Evolutionary conservation across 108 stramenopile genomes (phyloP).

Genomic region (Chaetoceros muelleri): DNA sequence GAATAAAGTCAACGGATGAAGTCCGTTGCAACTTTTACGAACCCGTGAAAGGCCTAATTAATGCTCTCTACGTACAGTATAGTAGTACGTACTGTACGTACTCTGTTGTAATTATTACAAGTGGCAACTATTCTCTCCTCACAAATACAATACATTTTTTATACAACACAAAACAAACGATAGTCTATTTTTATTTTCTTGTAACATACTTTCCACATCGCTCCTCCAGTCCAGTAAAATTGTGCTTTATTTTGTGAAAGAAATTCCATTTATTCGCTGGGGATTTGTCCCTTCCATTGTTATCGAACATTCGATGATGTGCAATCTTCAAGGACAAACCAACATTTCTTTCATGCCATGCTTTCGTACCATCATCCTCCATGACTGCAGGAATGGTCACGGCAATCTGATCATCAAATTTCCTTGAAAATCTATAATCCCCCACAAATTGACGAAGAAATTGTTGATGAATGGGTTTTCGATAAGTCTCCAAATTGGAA

Average conservation of each 20-base stretch:
- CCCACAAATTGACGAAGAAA: conserved; percentile 6
- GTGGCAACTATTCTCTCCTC: no score
- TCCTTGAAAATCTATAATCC: conserved; percentile 16
- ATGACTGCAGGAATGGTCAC: conserved; percentile 26
- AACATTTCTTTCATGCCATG: not conserved
- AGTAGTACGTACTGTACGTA: no score
- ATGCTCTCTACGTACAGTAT: no score
- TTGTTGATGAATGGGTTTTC: not conserved
- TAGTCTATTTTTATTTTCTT: no score
- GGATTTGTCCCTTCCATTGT: not conserved
- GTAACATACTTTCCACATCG: not conserved
- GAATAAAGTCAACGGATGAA: no score
- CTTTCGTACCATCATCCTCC: not conserved
- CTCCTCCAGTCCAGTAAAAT: not conserved
- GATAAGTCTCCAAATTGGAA: conserved; percentile 4
- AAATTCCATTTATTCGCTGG: not conserved
- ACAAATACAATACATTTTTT: no score
- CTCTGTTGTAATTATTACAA: no score
- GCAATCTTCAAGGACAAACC: not conserved
- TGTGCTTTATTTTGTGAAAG: not conserved
- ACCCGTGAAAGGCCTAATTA: no score
- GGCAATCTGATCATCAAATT: conserved; percentile 35
- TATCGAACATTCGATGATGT: not conserved
- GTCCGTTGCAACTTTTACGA: no score
- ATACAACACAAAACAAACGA: no score